phyloP scores from a whole-genome alignment of 768 basidiomycete species.

The Tylopilus cervinicoccineus region DNA sequence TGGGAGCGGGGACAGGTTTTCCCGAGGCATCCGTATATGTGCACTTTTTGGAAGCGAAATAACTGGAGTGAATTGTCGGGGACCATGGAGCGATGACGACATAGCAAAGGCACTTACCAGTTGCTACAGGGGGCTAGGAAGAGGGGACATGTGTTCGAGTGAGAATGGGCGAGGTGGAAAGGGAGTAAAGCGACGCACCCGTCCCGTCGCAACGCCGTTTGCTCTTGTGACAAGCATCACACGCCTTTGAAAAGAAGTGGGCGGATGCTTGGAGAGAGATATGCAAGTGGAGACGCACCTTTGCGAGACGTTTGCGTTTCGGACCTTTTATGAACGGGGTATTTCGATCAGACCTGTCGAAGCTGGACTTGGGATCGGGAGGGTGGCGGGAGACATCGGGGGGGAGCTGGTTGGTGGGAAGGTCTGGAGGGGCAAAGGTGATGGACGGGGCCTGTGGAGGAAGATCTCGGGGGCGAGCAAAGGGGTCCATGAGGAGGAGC shows the following conservation, averaged over 20 bases:
- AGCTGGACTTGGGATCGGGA: slow-evolving; percentile 18
- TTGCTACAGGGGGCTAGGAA: slow-evolving; percentile 72
- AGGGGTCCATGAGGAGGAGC: slow-evolving; percentile 35
- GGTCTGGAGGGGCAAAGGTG: slow-evolving; percentile 21
- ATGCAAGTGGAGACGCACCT: slow-evolving; percentile 32
- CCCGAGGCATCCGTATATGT: slow-evolving; percentile 79
- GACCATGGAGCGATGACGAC: not conserved
- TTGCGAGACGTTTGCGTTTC: slow-evolving; percentile 53
- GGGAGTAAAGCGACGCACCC: slow-evolving; percentile 39
- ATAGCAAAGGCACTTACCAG: slow-evolving; percentile 45
- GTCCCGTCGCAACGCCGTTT: slow-evolving; percentile 84
- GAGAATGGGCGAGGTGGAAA: slow-evolving; percentile 4
- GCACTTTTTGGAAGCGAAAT: slow-evolving; percentile 77
- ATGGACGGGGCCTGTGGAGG: slow-evolving; percentile 18
- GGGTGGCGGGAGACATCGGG: slow-evolving; percentile 21
- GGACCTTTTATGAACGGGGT: slow-evolving; percentile 47
- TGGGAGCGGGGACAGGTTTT: slow-evolving; percentile 72
- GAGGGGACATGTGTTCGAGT: not conserved
- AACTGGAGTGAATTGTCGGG: slow-evolving; percentile 39
- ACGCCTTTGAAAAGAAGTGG: slow-evolving; percentile 44
- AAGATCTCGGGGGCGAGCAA: slow-evolving; percentile 23
- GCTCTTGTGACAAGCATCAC: slow-evolving; percentile 82
- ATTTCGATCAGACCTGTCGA: slow-evolving; percentile 29
- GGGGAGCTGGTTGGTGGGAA: slow-evolving; percentile 14
- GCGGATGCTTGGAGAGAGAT: not conserved